Conservation (phyloP, 345 rosid species). For the Noccaea bulbosa region DNA sequence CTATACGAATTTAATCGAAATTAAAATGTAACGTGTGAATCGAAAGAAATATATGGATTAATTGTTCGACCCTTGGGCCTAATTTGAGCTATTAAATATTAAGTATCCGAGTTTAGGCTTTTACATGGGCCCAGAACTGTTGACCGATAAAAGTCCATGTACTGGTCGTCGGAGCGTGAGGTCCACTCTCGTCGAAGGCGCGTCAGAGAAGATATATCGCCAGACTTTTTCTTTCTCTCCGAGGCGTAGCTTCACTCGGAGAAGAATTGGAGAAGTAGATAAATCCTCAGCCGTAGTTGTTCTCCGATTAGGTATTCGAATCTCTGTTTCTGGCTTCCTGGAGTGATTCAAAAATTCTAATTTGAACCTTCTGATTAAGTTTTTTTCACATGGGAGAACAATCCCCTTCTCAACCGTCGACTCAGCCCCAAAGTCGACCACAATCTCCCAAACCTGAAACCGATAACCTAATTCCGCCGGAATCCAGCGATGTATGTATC, state of each 20-base stretch:
- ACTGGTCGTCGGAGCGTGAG: slow-evolving; percentile 20
- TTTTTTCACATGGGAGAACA: slow-evolving; percentile 71
- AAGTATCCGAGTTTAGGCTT: background rate
- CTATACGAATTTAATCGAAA: background rate
- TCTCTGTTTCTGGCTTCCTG: background rate
- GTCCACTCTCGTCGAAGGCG: slow-evolving; percentile 4
- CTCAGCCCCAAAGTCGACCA: slow-evolving; percentile 43
- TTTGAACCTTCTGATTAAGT: slow-evolving; percentile 25
- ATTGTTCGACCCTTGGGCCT: background rate
- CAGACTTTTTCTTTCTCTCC: background rate
- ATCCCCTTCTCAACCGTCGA: slow-evolving; percentile 52
- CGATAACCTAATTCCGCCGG: slow-evolving; percentile 39
- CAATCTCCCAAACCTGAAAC: slow-evolving; percentile 43
- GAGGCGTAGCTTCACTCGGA: slow-evolving; percentile 16
- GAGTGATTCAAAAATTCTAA: background rate
- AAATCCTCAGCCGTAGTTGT: background rate
- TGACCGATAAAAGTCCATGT: background rate
- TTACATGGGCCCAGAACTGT: background rate
- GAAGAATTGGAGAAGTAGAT: slow-evolving; percentile 1
- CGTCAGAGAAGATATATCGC: background rate
- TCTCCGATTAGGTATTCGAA: slow-evolving; percentile 14
- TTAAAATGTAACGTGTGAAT: background rate
- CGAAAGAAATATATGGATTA: background rate
- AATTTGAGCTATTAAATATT: background rate
- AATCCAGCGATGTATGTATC: slow-evolving; percentile 26